Base-by-base conservation (phyloP, 2,329 filamentous ascomycete genomes). In the Sphaerulina populicola region DNA sequence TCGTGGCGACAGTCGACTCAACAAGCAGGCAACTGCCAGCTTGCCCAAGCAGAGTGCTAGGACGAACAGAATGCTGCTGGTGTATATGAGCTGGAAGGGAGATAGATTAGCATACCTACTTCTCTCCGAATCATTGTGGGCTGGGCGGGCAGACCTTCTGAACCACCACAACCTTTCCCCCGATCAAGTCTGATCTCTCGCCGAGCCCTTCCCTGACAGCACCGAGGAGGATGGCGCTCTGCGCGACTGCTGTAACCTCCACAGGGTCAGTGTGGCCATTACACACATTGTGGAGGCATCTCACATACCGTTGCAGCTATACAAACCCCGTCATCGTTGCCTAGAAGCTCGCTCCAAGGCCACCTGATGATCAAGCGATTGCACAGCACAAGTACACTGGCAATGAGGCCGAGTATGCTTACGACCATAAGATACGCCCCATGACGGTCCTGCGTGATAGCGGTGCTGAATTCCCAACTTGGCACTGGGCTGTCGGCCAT, bases 331-430 rank as follows among this genome's bases (percentile, higher is more conserved):
- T 53, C 46, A 15, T 53, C 51, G 4, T 21, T 14, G n/a, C 51
- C 51, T 14, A 53, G 23, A 1, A 23, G 31, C 9, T 30, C 2
- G 31, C n/a, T 33, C 46, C 45, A 49, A 4, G 51, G 51, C 51
- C 51, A 53, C 15, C 51, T 40, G 6, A 53, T 39, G 2, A 21
- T 27, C 8, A 53, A 41, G 12, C 51, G 35, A 7, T 30, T 45
- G 44, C 42, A 12, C 18, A 47, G 15, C 35, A 42, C 29, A 33
- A 53, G 15, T 3, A 51, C 15, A 11, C 47, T 53, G 12, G 52
- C 55, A n/a, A 53, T 47, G 33, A 60, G 51, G 23, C 55, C 54
- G 6, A 58, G 47, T 18, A 51, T 50, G 5, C 44, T 51, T 12
- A 56, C 38, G 2, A 56, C 51, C 21, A 55, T 37, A 15, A 59